phyloP scores from a whole-genome alignment of 2,329 filamentous ascomycete species.

The Colletotrichum sp. region DNA sequence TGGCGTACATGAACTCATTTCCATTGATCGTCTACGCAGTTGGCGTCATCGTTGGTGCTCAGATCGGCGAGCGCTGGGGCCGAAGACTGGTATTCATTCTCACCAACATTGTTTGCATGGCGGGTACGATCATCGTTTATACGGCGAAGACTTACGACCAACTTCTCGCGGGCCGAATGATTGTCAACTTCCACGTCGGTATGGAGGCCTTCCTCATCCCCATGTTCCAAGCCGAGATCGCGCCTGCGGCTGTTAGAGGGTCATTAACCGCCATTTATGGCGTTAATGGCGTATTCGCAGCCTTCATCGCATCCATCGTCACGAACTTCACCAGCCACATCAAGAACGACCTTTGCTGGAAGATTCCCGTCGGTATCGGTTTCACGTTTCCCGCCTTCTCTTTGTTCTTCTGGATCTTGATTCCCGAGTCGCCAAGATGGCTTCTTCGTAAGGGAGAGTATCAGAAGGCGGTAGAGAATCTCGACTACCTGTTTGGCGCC shows the following conservation, averaged over 20 bases:
- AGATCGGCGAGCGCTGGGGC: conserved; percentile 24
- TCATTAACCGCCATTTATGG: conserved; percentile 22
- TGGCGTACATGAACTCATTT: conserved; percentile 27
- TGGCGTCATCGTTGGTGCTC: conserved; percentile 17
- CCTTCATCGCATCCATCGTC: conserved; percentile 24
- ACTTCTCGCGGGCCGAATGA: conserved; percentile 22
- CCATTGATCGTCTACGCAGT: conserved; percentile 23
- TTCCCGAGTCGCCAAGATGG: conserved; percentile 33
- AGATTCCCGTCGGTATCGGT: conserved; percentile 22
- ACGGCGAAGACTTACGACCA: conserved; percentile 16
- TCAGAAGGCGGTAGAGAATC: conserved; percentile 16
- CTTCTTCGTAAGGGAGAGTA: conserved; percentile 25
- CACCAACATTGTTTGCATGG: conserved; percentile 23
- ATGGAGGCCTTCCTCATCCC: conserved; percentile 25
- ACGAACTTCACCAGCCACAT: conserved; percentile 25
- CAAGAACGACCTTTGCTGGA: conserved; percentile 21
- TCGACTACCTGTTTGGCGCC: conserved; percentile 22
- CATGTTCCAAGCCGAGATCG: conserved; percentile 27
- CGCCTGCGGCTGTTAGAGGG: conserved; percentile 23
- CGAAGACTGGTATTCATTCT: conserved; percentile 19
- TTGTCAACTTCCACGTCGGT: conserved; percentile 24
- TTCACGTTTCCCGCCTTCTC: conserved; percentile 22
- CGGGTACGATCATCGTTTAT: conserved; percentile 15
- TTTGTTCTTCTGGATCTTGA: conserved; percentile 17
- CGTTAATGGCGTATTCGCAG: conserved; percentile 25